These are phyloP conservation scores for Rutstroemia sp. DNA, from an alignment of 2,329 filamentous ascomycete genomes.

Conservation along the genomic window DNA sequence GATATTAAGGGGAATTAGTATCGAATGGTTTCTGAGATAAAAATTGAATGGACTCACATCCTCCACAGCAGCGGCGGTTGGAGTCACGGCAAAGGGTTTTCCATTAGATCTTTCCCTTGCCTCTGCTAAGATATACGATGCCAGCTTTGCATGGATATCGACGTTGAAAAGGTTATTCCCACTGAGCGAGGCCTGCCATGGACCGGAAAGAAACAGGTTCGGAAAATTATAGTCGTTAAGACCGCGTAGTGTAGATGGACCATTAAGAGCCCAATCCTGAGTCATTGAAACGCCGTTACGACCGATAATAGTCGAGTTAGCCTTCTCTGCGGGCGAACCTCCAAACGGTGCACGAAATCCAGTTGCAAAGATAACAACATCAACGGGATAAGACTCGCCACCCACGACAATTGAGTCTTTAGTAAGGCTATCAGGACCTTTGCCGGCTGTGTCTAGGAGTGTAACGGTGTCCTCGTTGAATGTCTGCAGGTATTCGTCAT, in stretches of 20 bases:
- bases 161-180: not conserved
- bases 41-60: not conserved
- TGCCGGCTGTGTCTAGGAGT: conserved; percentile 51
- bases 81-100: not conserved
- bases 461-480: conserved; percentile 54
- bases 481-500: conserved; percentile 48
- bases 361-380: conserved; percentile 40
- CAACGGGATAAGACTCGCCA: conserved; percentile 40
- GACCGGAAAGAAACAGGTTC: not conserved
- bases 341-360: conserved; percentile 25
- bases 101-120: not conserved
- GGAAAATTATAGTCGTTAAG: not conserved
- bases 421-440: conserved; percentile 42
- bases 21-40: no score
- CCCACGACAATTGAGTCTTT: conserved; percentile 39
- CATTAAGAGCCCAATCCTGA: conserved; percentile 26
- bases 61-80: not conserved
- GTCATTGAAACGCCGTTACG: conserved; percentile 36
- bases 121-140: not conserved
- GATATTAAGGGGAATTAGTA: no score
- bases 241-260: not conserved
- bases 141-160: not conserved
- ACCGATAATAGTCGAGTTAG: conserved; percentile 36
- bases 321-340: conserved; percentile 27
- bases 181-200: not conserved